A percentile compares a stretch with the other conserved stretches of the same genome.
phyloP scores from a whole-genome alignment of 1,284 basidiomycete species.

The Volvariella surrecta region DNA sequence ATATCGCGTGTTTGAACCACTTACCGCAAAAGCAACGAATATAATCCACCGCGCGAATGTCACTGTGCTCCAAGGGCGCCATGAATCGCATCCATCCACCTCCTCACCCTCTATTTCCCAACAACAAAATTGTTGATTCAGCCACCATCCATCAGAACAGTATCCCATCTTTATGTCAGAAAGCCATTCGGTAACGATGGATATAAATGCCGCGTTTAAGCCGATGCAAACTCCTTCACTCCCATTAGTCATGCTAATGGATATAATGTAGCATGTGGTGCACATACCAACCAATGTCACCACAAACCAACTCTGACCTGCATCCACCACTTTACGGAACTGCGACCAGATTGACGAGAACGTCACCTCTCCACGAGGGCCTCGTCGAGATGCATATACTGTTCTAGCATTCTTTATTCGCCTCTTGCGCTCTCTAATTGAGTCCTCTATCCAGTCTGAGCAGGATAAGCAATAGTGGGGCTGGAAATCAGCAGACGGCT shows the following conservation, averaged over 20 bases:
- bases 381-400: conserved; percentile 39
- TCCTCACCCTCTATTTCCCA: conserved; percentile 87
- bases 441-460: conserved; percentile 91
- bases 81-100: conserved; percentile 81
- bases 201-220: conserved; percentile 88
- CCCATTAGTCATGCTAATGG: conserved; percentile 1
- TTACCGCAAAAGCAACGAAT: conserved; percentile 85
- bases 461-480: not conserved
- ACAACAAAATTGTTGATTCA: conserved; percentile 97
- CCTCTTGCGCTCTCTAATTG: conserved; percentile 77
- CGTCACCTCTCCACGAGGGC: conserved; percentile 42
- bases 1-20: conserved; percentile 19
- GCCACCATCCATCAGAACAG: conserved; percentile 96
- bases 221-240: conserved; percentile 82
- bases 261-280: not conserved
- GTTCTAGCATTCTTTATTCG: conserved; percentile 52
- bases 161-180: conserved; percentile 97
- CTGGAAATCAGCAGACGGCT: not conserved
- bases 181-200: conserved; percentile 96
- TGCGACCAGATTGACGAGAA: conserved; percentile 58
- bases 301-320: conserved; percentile 71
- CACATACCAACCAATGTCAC: conserved; percentile 78
- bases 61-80: conserved; percentile 87
- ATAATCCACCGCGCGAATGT: conserved; percentile 73
- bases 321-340: conserved; percentile 48